A percentile compares a stretch with the other conserved stretches of the same genome.
These are phyloP conservation scores for Linnemannia schmuckeri DNA, from an alignment of 192 early-diverging fungal species.

Conservation along the genomic window DNA sequence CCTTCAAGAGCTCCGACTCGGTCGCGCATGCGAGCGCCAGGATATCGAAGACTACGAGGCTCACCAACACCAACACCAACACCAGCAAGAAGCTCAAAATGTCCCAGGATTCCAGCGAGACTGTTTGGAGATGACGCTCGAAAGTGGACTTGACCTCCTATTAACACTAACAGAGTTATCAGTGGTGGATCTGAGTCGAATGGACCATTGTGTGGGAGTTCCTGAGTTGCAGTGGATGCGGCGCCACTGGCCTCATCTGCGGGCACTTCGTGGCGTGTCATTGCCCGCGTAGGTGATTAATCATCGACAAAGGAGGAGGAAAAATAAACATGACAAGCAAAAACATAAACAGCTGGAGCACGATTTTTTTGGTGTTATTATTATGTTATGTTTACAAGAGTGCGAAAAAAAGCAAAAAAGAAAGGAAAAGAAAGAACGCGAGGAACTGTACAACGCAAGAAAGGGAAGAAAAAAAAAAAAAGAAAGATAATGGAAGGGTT, in stretches of 20 bases:
- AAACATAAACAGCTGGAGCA: background rate
- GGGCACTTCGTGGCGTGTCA: background rate
- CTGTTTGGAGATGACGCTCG: background rate
- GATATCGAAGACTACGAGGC: background rate
- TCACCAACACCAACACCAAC: background rate
- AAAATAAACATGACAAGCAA: background rate
- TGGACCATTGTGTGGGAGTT: background rate
- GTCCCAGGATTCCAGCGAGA: background rate
- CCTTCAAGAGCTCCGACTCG: background rate
- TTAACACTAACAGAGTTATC: background rate
- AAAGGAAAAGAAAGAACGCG: background rate
- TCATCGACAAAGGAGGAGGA: too few relatives aligned
- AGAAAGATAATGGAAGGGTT: background rate
- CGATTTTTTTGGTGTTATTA: background rate
- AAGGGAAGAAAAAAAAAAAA: background rate
- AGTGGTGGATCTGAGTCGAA: background rate
- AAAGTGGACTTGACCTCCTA: background rate
- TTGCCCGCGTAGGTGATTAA: too few relatives aligned
- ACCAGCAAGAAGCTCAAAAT: background rate
- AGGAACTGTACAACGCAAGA: slow-evolving; percentile 7
- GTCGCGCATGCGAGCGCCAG: background rate
- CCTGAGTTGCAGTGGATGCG: background rate
- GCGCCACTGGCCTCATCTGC: background rate
- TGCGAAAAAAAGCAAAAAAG: background rate
- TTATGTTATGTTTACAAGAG: slow-evolving; percentile 7